Evolutionary conservation across 2,329 filamentous ascomycete species (phyloP).

Genomic region (Aspergillus quadrilineatus): DNA sequence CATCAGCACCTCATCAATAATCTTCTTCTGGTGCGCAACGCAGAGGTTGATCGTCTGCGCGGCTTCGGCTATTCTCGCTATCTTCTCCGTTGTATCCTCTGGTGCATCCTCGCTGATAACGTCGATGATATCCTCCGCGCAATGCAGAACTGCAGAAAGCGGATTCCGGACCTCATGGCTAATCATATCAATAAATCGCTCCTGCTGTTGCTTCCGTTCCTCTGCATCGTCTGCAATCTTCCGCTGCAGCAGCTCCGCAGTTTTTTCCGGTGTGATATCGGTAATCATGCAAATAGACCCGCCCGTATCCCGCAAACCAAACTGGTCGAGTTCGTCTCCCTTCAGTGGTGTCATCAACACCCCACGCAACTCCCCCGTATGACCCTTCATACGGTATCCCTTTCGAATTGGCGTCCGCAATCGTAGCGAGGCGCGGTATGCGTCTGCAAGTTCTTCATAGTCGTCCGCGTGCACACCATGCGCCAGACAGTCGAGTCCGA

Average conservation of each 20-base stretch:
- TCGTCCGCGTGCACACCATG: conserved; percentile 24
- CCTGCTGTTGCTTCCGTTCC: conserved; percentile 75
- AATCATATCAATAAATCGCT: conserved; percentile 77
- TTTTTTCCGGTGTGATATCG: conserved; percentile 82
- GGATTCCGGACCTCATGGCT: conserved; percentile 60
- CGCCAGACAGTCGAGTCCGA: conserved; percentile 19
- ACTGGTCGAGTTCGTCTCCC: conserved; percentile 11
- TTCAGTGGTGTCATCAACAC: conserved; percentile 20
- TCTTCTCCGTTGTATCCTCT: conserved; percentile 42
- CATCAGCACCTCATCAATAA: conserved; percentile 73
- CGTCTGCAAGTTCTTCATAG: conserved; percentile 14
- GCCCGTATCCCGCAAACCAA: conserved; percentile 7
- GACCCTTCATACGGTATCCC: conserved; percentile 25
- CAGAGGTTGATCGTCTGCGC: conserved; percentile 76
- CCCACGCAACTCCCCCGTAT: conserved; percentile 20
- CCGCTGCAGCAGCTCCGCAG: conserved; percentile 77
- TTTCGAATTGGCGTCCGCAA: conserved; percentile 17
- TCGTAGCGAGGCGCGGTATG: conserved; percentile 11
- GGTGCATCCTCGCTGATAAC: conserved; percentile 15
- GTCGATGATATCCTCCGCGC: conserved; percentile 50
- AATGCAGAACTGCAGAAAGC: conserved; percentile 58
- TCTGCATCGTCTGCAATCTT: conserved; percentile 76
- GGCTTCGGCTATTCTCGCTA: conserved; percentile 63
- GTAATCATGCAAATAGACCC: conserved; percentile 55
- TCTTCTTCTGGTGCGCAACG: conserved; percentile 75